Conservation (phyloP, 2,329 filamentous ascomycete species). For the Arthroderma sp. region DNA sequence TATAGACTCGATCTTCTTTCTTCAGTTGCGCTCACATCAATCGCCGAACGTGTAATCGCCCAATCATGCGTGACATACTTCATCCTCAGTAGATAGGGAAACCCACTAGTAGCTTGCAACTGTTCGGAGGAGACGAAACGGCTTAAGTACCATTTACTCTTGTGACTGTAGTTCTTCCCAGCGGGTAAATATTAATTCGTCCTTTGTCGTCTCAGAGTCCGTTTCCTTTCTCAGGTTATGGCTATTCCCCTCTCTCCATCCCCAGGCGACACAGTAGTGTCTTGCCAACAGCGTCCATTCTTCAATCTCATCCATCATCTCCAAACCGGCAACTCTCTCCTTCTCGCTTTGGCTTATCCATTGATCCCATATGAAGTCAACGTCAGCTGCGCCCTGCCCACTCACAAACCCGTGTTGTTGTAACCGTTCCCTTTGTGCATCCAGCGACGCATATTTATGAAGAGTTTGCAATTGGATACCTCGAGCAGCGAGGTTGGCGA, state of each 20-base stretch:
- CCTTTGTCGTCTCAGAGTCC: too few species aligned
- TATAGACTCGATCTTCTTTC: too few species aligned
- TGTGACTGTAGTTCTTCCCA: too few species aligned
- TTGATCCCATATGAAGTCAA: conserved; percentile 58
- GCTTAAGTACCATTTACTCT: too few species aligned
- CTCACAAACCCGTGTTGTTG: conserved; percentile 50
- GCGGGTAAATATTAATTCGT: too few species aligned
- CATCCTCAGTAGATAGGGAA: too few species aligned
- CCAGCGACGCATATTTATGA: conserved; percentile 53
- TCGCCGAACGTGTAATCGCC: too few species aligned
- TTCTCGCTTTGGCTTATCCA: conserved; percentile 65
- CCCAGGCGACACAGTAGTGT: conserved; percentile 89
- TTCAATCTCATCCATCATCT: conserved; percentile 89
- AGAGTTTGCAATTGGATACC: conserved; percentile 78
- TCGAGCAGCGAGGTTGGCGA: conserved; percentile 69
- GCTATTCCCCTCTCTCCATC: conserved; percentile 46
- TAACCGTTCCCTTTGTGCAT: conserved; percentile 56
- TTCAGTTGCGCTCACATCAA: too few species aligned
- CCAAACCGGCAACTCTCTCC: conserved; percentile 61
- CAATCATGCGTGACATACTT: too few species aligned
- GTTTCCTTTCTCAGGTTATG: too few species aligned
- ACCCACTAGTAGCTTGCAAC: too few species aligned
- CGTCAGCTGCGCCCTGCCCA: conserved; percentile 45
- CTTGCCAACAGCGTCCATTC: conserved; percentile 78
- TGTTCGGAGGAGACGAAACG: too few species aligned